Conservation (phyloP, 805 yeast species). For the Candida railenensis region DNA sequence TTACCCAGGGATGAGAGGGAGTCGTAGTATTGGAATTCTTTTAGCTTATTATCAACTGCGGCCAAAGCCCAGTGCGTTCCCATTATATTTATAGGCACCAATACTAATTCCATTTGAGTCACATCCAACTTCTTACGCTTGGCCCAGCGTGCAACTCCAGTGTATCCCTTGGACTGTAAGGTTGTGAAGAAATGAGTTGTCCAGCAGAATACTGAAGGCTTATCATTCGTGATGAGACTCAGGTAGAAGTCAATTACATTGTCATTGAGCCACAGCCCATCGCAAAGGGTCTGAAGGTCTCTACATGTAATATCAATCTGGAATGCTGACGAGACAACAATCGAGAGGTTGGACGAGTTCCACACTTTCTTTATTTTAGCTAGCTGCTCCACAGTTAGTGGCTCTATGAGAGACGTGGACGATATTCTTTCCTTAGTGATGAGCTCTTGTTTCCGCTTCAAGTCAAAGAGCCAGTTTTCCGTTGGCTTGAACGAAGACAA, state of each 20-base stretch:
- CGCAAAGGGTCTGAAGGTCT: constrained; percentile 71
- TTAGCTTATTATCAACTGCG: constrained; percentile 61
- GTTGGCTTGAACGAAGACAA: not conserved
- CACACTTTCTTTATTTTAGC: constrained; percentile 32
- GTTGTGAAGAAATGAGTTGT: constrained; percentile 87
- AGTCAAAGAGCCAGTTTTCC: not conserved
- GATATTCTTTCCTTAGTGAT: constrained; percentile 4
- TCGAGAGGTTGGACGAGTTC: constrained; percentile 19
- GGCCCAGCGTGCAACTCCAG: constrained; percentile 37
- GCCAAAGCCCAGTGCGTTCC: constrained; percentile 93
- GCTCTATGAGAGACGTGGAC: constrained; percentile 13
- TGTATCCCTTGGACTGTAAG: constrained; percentile 68
- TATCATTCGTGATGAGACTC: constrained; percentile 42
- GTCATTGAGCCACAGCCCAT: constrained; percentile 86
- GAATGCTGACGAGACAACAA: constrained; percentile 30
- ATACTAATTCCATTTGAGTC: constrained; percentile 58
- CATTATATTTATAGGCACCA: constrained; percentile 83
- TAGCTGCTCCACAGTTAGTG: constrained; percentile 29
- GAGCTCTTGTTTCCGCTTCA: not conserved
- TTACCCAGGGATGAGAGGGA: constrained; percentile 59
- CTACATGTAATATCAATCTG: constrained; percentile 59
- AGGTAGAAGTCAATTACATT: constrained; percentile 83
- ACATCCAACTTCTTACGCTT: constrained; percentile 42
- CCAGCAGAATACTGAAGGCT: constrained; percentile 56
- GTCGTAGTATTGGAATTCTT: constrained; percentile 70